These are phyloP conservation scores for Colletotrichum incanum DNA, from an alignment of 2,329 filamentous ascomycete species.

Conservation along the genomic window DNA sequence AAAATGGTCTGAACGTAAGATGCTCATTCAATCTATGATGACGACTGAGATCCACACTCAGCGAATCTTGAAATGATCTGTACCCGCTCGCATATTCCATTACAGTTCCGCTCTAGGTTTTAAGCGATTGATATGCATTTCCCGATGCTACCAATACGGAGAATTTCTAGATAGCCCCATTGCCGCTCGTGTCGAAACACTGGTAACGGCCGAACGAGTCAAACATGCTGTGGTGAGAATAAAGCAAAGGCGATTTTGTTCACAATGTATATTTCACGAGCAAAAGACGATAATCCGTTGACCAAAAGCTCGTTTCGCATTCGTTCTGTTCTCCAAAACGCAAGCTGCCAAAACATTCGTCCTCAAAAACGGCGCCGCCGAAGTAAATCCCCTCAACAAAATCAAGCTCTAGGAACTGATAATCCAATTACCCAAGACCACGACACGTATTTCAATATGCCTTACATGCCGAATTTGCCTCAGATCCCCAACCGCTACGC, in stretches of 20 bases:
- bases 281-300: background rate
- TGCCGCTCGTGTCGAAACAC: background rate
- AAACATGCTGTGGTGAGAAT: background rate
- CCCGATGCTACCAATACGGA: background rate
- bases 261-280: background rate
- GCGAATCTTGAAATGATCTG: background rate
- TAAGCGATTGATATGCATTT: background rate
- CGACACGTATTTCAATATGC: constrained; percentile 5
- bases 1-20: background rate
- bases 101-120: too few relatives aligned
- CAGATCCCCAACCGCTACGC: constrained; percentile 30
- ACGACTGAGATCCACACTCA: too few relatives aligned
- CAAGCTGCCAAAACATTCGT: background rate
- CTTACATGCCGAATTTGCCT: constrained; percentile 7
- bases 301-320: background rate
- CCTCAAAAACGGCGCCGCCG: background rate
- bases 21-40: too few relatives aligned
- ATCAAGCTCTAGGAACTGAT: background rate
- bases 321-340: background rate
- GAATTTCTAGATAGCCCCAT: background rate
- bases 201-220: background rate
- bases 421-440: background rate
- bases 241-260: background rate
- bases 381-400: background rate
- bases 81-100: background rate